Conservation (phyloP, 768 basidiomycete species). For the Mycena sanguinolenta region DNA sequence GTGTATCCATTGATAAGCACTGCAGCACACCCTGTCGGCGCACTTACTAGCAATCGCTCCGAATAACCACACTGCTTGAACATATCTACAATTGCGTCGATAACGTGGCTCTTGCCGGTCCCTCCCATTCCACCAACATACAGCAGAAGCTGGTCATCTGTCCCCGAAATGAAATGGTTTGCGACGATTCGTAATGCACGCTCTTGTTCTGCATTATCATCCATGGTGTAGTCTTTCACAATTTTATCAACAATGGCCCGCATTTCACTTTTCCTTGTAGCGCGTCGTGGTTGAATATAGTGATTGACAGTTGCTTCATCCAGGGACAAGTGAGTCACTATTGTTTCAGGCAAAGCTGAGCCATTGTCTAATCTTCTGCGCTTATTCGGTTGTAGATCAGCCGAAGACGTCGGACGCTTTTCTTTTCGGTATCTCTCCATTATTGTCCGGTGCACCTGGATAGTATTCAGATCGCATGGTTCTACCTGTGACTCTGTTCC, state of each 20-base stretch:
- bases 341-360: background rate
- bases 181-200: background rate
- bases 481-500: background rate
- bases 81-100: constrained; percentile 10
- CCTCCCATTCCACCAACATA: constrained; percentile 14
- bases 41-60: constrained; percentile 2
- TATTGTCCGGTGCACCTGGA: background rate
- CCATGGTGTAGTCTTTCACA: background rate
- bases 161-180: constrained; percentile 18
- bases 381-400: background rate
- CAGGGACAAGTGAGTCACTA: background rate
- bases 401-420: background rate
- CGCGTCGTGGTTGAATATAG: background rate
- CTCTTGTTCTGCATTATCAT: background rate
- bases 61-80: constrained; percentile 4
- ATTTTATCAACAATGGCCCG: background rate
- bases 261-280: background rate
- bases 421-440: background rate
- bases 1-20: constrained; percentile 12
- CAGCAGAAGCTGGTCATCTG: constrained; percentile 13
- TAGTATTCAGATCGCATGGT: background rate
- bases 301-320: background rate
- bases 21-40: constrained; percentile 14
- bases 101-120: constrained; percentile 6
- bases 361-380: background rate